These are phyloP conservation scores for Pinus tabuliformis DNA, from an alignment of 75 land plant genomes.

Conservation along the genomic window DNA sequence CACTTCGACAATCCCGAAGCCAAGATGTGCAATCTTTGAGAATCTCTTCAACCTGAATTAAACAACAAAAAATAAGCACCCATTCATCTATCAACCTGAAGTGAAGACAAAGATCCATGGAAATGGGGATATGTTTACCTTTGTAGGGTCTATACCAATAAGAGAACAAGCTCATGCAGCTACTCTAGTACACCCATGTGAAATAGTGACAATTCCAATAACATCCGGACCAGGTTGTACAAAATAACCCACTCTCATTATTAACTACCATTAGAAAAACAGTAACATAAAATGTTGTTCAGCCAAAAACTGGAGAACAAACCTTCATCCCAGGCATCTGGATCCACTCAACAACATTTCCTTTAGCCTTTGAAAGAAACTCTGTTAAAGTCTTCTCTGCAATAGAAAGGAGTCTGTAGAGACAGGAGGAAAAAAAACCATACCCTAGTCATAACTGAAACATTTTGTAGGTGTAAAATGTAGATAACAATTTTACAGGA, in stretches of 20 bases:
- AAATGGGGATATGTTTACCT: constrained; percentile 34
- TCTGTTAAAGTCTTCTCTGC: constrained; percentile 88
- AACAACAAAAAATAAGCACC: not conserved
- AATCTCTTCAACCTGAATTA: constrained; percentile 67
- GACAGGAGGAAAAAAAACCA: not conserved
- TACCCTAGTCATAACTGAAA: not conserved
- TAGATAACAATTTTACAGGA: not conserved
- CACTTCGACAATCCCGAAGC: constrained; percentile 77
- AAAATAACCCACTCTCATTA: not conserved
- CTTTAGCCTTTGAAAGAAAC: constrained; percentile 89
- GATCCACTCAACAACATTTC: constrained; percentile 96
- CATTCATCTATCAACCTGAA: not conserved
- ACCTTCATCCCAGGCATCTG: constrained; percentile 99
- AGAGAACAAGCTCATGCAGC: constrained; percentile 96
- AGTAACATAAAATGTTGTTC: not conserved
- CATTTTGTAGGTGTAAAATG: not conserved
- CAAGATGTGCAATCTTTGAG: constrained; percentile 87
- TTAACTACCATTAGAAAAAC: not conserved
- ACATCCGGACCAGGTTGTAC: constrained; percentile 99
- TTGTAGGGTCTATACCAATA: constrained; percentile 78
- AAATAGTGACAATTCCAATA: constrained; percentile 89
- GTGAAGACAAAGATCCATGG: not conserved
- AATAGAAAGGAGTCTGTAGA: constrained; percentile 55
- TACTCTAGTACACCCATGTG: constrained; percentile 79
- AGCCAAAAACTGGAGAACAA: not conserved